phyloP scores from a whole-genome alignment of 306 rosid genomes.

The Cucurbita maxima region DNA sequence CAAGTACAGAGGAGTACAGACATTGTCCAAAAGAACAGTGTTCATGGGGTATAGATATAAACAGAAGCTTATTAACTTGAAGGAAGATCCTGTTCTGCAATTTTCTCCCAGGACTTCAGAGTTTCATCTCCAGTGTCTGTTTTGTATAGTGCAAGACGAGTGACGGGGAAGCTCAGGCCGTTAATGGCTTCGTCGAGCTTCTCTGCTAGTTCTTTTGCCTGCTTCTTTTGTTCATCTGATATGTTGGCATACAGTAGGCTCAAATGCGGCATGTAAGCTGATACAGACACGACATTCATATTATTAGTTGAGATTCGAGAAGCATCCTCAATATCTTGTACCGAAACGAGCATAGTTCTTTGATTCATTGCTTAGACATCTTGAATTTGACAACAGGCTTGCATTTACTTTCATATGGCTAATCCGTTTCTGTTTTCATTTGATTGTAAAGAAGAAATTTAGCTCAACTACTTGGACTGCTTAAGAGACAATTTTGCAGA shows the following conservation, averaged over 20 bases:
- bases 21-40: neutral
- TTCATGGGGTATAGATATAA: neutral
- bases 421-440: neutral
- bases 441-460: neutral
- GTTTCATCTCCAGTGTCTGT: constrained; percentile 58
- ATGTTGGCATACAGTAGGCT: constrained; percentile 63
- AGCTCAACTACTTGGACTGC: neutral
- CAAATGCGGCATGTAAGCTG: constrained; percentile 82
- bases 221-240: constrained; percentile 56
- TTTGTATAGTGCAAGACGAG: constrained; percentile 61
- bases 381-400: neutral
- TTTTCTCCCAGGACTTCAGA: constrained; percentile 76
- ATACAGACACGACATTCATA: neutral
- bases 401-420: neutral
- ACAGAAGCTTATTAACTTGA: constrained; percentile 18
- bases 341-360: neutral
- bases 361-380: neutral
- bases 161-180: constrained; percentile 44
- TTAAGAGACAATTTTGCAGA: neutral
- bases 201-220: constrained; percentile 40
- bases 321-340: neutral
- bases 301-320: neutral
- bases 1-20: neutral
- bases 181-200: constrained; percentile 31
- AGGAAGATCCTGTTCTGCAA: constrained; percentile 42